A percentile compares a stretch with the other conserved stretches of the same genome.
phyloP scores from a whole-genome alignment of 2,329 filamentous ascomycete genomes.

The Lecanicillium sp. region DNA sequence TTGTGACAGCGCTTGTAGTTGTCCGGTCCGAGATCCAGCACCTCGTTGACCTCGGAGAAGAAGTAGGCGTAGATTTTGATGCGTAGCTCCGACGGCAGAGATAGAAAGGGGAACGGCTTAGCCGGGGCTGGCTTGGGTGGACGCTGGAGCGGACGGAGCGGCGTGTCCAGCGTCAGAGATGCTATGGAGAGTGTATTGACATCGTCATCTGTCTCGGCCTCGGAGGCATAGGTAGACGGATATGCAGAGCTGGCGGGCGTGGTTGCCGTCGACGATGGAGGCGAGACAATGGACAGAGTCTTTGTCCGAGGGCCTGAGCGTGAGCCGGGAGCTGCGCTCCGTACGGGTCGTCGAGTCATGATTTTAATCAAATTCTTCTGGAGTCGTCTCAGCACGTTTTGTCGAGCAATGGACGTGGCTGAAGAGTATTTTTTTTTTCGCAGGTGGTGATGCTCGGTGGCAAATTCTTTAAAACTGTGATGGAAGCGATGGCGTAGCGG shows the following conservation, averaged over 20 bases:
- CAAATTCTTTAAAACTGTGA: too few relatives aligned
- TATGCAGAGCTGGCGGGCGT: constrained; percentile 28
- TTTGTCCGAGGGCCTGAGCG: constrained; percentile 8
- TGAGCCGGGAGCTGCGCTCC: constrained; percentile 23
- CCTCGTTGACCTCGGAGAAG: constrained; percentile 43
- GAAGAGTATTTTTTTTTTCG: too few relatives aligned
- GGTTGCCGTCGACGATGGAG: constrained; percentile 19
- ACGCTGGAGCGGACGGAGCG: constrained; percentile 20
- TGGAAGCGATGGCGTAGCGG: not conserved
- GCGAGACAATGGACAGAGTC: constrained; percentile 8
- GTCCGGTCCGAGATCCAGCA: constrained; percentile 58
- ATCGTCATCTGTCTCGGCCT: constrained; percentile 32
- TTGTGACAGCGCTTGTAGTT: constrained; percentile 56
- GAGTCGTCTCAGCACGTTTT: too few relatives aligned
- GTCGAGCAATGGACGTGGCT: too few relatives aligned
- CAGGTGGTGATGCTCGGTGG: too few relatives aligned
- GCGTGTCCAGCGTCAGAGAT: constrained; percentile 33
- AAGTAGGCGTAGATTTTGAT: constrained; percentile 59
- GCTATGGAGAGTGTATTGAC: constrained; percentile 32
- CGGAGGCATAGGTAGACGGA: constrained; percentile 27
- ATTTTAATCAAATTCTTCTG: not conserved
- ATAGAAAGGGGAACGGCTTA: constrained; percentile 56
- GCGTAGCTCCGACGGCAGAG: constrained; percentile 61
- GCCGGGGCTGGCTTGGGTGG: constrained; percentile 24
- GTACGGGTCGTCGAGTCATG: constrained; percentile 17